Percentiles rank a stretch among this genome's conserved stretches.
Conservation (phyloP, 176 grass and related monocot genomes). For the Phyllostachys edulis region DNA sequence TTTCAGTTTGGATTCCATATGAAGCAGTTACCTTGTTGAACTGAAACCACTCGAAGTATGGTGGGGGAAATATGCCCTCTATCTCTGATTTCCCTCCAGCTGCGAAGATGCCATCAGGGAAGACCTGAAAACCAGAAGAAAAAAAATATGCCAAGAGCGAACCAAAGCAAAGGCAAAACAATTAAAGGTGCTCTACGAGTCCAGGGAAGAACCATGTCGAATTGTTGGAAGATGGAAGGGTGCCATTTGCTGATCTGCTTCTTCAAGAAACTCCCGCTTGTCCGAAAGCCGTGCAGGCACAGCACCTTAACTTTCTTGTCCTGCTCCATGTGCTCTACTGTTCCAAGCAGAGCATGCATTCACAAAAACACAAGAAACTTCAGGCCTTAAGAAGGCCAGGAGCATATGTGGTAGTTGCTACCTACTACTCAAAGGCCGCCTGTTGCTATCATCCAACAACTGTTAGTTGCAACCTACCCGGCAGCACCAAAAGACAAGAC, state of each 20-base stretch:
- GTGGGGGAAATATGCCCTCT: constrained; percentile 72
- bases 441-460: background rate
- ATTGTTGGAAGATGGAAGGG: constrained; percentile 72
- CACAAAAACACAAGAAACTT: background rate
- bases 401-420: constrained; percentile 46
- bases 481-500: background rate
- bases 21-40: constrained; percentile 61
- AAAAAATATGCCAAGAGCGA: background rate
- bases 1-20: background rate
- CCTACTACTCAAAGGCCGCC: constrained; percentile 37
- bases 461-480: constrained; percentile 28
- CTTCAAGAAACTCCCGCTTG: constrained; percentile 71
- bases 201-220: constrained; percentile 49
- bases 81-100: constrained; percentile 75
- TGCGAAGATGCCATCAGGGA: constrained; percentile 64
- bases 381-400: constrained; percentile 15
- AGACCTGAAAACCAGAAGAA: constrained; percentile 45
- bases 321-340: constrained; percentile 42
- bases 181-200: background rate
- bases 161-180: background rate
- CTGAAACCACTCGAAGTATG: constrained; percentile 93
- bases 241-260: constrained; percentile 98
- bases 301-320: constrained; percentile 56
- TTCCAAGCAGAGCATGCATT: background rate
- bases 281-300: constrained; percentile 78